A percentile compares a stretch with the other conserved stretches of the same genome.
These are phyloP conservation scores for Dactylis glomerata DNA, from an alignment of 176 grass and related monocot genomes.

Conservation along the genomic window DNA sequence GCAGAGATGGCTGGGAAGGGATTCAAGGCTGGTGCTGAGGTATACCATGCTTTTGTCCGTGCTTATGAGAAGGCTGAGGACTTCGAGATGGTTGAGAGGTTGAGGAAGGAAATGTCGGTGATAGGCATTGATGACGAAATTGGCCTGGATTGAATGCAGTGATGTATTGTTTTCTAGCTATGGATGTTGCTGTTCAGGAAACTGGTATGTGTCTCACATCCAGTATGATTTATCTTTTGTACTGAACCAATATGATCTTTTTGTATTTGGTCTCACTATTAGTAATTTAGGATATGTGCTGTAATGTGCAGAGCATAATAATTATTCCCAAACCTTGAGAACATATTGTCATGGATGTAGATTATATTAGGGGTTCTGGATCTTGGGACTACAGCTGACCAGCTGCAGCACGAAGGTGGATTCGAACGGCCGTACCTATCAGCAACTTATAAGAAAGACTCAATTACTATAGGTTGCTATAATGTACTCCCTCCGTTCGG, in stretches of 20 bases:
- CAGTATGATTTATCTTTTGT: background rate
- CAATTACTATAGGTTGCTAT: background rate
- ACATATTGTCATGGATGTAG: background rate
- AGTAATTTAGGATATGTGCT: background rate
- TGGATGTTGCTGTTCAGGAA: background rate
- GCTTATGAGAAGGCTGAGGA: constrained; percentile 40
- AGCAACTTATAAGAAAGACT: background rate
- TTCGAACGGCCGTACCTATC: background rate
- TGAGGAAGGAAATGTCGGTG: constrained; percentile 50
- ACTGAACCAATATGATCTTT: background rate
- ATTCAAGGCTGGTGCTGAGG: constrained; percentile 33
- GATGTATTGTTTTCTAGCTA: background rate
- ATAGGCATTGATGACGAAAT: constrained; percentile 6
- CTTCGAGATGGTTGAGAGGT: constrained; percentile 44
- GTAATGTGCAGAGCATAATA: background rate
- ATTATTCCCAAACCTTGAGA: background rate
- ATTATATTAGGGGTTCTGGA: background rate
- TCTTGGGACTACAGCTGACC: background rate
- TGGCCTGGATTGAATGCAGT: background rate
- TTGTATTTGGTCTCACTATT: background rate
- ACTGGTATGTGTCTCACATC: constrained; percentile 18
- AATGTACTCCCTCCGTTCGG: too few species aligned
- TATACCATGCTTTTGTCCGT: constrained; percentile 43
- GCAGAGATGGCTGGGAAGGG: constrained; percentile 71
- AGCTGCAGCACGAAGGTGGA: background rate